Evolutionary conservation across 352 stramenopile species (phyloP).

Genomic region (Phytophthora boehmeriae): DNA sequence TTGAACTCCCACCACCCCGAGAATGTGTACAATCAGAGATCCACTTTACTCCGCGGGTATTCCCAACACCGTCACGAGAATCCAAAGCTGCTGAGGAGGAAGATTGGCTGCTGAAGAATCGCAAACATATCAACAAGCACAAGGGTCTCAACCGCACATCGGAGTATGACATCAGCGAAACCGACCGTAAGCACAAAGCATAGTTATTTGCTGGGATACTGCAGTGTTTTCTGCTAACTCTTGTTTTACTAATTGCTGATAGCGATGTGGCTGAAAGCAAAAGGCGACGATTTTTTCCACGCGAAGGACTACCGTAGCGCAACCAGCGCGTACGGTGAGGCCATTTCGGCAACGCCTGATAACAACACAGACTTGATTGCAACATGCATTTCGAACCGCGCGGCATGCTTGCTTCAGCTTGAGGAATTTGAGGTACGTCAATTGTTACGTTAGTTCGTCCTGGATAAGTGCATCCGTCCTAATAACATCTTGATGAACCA

Average conservation of each 20-base stretch:
- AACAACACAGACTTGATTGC: conserved; percentile 50
- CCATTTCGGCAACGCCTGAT: conserved; percentile 38
- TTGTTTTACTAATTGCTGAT: conserved; percentile 1
- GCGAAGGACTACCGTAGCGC: conserved; percentile 71
- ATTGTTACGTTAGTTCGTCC: background rate
- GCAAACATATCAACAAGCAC: conserved; percentile 78
- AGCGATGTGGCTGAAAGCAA: conserved; percentile 89
- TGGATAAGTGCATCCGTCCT: background rate
- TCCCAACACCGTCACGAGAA: conserved; percentile 78
- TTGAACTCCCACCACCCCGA: conserved; percentile 53
- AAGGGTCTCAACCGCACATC: conserved; percentile 52
- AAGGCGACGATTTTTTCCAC: conserved; percentile 85
- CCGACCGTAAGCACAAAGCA: conserved; percentile 58
- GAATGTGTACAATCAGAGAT: conserved; percentile 53
- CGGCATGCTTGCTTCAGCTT: conserved; percentile 66
- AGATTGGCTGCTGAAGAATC: conserved; percentile 86
- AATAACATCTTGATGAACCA: background rate
- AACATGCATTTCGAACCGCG: conserved; percentile 75
- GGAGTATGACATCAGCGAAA: conserved; percentile 86
- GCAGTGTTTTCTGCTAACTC: background rate
- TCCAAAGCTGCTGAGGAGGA: conserved; percentile 85
- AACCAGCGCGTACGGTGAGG: conserved; percentile 73
- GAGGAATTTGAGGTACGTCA: conserved; percentile 53
- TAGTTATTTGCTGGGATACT: background rate
- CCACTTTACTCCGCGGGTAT: conserved; percentile 78